phyloP scores from a whole-genome alignment of 108 stramenopile species.

The Thalassiosira profunda region DNA sequence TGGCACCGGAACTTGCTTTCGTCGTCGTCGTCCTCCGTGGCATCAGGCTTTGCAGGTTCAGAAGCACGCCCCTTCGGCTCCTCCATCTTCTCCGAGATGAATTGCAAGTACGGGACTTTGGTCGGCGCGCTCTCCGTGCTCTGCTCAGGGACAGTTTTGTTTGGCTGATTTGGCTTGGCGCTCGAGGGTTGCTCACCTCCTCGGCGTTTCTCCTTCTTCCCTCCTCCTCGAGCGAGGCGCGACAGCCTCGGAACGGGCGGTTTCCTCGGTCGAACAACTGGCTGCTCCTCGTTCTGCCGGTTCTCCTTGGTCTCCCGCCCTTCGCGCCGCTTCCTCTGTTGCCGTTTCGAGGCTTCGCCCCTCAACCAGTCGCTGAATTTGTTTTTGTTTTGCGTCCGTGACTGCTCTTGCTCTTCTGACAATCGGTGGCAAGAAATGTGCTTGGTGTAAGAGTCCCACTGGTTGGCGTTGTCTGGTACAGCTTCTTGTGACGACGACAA shows the following conservation, averaged over 20 bases:
- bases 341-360: conserved; percentile 14
- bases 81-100: conserved; percentile 20
- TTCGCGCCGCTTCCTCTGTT: background rate
- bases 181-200: background rate
- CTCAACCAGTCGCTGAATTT: conserved; percentile 12
- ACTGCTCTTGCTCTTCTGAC: conserved; percentile 3
- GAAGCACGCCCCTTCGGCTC: background rate
- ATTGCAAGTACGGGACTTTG: conserved; percentile 16
- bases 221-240: conserved; percentile 5
- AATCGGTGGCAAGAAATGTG: conserved; percentile 4
- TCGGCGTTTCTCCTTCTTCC: background rate
- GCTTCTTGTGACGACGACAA: background rate
- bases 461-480: background rate
- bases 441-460: conserved; percentile 26
- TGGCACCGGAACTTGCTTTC: conserved; percentile 18
- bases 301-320: background rate
- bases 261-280: background rate
- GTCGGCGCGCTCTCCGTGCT: background rate
- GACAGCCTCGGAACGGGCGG: conserved; percentile 31
- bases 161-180: background rate
- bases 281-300: background rate
- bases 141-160: background rate
- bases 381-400: conserved; percentile 18
- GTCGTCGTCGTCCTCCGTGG: conserved; percentile 5
- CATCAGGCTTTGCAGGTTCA: background rate